phyloP scores from a whole-genome alignment of 192 early-diverging fungal genomes.

The Coemansia sp. region DNA sequence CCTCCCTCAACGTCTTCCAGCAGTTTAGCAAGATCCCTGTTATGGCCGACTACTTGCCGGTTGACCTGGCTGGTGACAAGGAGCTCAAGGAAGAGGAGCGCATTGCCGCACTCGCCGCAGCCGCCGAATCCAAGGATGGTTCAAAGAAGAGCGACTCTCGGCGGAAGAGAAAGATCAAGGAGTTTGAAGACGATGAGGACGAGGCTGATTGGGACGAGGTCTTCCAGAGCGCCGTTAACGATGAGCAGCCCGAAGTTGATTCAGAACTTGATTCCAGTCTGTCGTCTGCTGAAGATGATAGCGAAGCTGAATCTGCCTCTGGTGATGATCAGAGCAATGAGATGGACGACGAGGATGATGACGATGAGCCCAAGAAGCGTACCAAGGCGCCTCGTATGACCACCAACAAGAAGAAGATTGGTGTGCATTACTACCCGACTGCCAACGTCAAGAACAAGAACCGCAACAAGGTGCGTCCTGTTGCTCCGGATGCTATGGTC shows the following conservation, averaged over 20 bases:
- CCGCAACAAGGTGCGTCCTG: conserved; percentile 73
- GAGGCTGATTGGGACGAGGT: conserved; percentile 85
- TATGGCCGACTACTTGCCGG: conserved; percentile 73
- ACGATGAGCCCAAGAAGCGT: conserved; percentile 38
- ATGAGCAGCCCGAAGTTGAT: conserved; percentile 45
- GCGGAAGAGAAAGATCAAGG: conserved; percentile 44
- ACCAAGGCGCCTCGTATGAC: conserved; percentile 76
- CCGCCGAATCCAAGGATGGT: conserved; percentile 14
- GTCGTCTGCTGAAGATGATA: conserved; percentile 48
- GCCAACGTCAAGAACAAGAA: conserved; percentile 97
- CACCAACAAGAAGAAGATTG: conserved; percentile 90
- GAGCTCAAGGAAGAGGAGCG: conserved; percentile 56
- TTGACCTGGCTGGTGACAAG: conserved; percentile 72
- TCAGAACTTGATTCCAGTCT: conserved; percentile 49
- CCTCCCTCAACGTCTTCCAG: conserved; percentile 70
- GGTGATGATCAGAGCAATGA: neutral
- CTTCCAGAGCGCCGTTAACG: conserved; percentile 76
- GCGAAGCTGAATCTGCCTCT: no score
- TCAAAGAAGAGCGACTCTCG: conserved; percentile 15
- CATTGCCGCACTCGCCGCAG: conserved; percentile 12
- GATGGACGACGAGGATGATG: conserved; percentile 32
- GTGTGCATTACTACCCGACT: conserved; percentile 83
- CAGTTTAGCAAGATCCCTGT: conserved; percentile 91
- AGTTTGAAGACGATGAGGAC: conserved; percentile 30
- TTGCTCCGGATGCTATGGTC: conserved; percentile 54